These are phyloP conservation scores for Panicum hallii DNA, from an alignment of 202 grass and related monocot species.

Conservation along the genomic window DNA sequence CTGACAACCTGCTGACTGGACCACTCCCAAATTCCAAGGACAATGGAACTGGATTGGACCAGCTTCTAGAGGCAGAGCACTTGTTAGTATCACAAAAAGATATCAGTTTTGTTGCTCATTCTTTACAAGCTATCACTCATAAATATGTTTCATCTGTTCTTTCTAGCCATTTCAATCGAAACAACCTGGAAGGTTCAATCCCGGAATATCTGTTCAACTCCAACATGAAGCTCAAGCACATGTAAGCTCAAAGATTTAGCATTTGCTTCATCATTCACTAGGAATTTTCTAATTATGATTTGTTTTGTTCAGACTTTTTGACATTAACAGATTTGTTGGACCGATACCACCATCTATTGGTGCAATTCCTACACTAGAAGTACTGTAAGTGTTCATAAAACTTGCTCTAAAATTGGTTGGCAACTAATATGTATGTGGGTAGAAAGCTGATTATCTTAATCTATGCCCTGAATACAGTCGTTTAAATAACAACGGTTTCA, in stretches of 20 bases:
- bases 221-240: slow-evolving; percentile 56
- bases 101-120: slow-evolving; percentile 17
- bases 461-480: slow-evolving; percentile 54
- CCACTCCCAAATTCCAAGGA: slow-evolving; percentile 65
- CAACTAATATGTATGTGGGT: background rate
- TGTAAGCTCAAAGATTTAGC: slow-evolving; percentile 59
- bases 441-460: slow-evolving; percentile 34
- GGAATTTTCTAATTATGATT: slow-evolving; percentile 1
- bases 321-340: slow-evolving; percentile 67
- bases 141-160: slow-evolving; percentile 26
- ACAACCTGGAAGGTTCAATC: slow-evolving; percentile 64
- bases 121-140: slow-evolving; percentile 14
- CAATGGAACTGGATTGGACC: slow-evolving; percentile 71
- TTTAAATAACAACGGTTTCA: slow-evolving; percentile 66
- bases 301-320: slow-evolving; percentile 63
- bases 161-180: slow-evolving; percentile 79
- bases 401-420: slow-evolving; percentile 6
- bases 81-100: slow-evolving; percentile 60
- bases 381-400: slow-evolving; percentile 77
- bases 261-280: slow-evolving; percentile 15
- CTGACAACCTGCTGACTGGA: slow-evolving; percentile 68
- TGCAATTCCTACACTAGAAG: slow-evolving; percentile 47
- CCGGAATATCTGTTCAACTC: slow-evolving; percentile 68
- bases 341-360: slow-evolving; percentile 65
- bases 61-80: slow-evolving; percentile 60